phyloP scores from a whole-genome alignment of 768 basidiomycete species.

The Trametes elegans region DNA sequence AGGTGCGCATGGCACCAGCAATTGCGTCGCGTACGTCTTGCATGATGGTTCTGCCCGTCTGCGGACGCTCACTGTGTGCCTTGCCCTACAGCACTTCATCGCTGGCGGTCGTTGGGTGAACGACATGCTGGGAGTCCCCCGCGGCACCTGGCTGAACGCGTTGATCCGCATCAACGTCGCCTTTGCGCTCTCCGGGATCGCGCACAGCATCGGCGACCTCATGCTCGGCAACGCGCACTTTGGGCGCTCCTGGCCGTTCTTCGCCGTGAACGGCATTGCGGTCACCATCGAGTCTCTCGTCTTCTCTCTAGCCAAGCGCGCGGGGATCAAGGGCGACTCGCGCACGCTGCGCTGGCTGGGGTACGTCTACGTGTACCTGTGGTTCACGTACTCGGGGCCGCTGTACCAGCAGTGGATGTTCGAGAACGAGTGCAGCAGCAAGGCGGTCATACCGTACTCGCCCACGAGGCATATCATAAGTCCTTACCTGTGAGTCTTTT shows the following conservation, averaged over 20 bases:
- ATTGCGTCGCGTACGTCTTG: conserved; percentile 32
- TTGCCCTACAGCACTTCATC: conserved; percentile 25
- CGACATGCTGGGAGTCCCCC: conserved; percentile 23
- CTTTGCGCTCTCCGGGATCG: conserved; percentile 35
- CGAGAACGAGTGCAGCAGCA: not conserved
- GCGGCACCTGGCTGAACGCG: conserved; percentile 27
- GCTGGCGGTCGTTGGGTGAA: conserved; percentile 28
- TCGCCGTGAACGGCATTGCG: conserved; percentile 32
- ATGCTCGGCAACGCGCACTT: conserved; percentile 22
- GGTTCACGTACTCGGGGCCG: conserved; percentile 10
- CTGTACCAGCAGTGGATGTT: not conserved
- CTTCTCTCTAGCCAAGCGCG: conserved; percentile 20
- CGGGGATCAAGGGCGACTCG: not conserved
- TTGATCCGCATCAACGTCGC: conserved; percentile 36
- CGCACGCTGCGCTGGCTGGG: not conserved
- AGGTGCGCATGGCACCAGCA: conserved; percentile 40
- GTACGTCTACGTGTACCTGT: conserved; percentile 14
- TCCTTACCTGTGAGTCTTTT: not conserved
- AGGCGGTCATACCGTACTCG: not conserved
- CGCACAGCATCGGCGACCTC: conserved; percentile 36
- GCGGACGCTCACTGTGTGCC: not conserved
- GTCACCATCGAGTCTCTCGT: conserved; percentile 37
- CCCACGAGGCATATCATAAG: not conserved
- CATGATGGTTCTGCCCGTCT: not conserved
- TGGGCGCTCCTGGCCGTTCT: conserved; percentile 27